Evolutionary conservation across 208 protist species (phyloP).

Genomic region (Ichthyophonus hoferi): DNA sequence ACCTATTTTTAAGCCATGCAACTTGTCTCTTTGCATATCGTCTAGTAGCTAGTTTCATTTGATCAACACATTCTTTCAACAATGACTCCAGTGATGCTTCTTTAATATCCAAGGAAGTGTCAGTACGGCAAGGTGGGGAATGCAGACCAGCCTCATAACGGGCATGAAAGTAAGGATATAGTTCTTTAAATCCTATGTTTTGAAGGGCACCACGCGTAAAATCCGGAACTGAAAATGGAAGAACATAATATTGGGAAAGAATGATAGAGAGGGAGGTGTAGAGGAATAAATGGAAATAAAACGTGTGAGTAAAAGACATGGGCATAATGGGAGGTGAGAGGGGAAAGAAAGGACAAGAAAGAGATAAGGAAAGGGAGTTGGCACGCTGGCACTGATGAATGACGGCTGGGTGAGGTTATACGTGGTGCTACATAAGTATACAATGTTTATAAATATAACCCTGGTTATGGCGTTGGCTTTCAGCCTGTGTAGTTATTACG

Average conservation of each 20-base stretch:
- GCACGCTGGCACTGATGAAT: too few relatives aligned
- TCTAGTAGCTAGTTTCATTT: conserved; percentile 14
- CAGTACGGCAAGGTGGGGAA: not conserved
- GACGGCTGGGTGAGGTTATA: too few relatives aligned
- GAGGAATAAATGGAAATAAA: not conserved
- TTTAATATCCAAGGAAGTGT: not conserved
- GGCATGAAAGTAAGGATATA: conserved; percentile 22
- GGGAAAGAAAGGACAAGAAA: not conserved
- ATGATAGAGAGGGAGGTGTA: too few relatives aligned
- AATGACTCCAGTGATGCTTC: not conserved
- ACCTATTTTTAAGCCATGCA: conserved; percentile 22
- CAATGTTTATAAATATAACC: too few relatives aligned
- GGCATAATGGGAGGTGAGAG: not conserved
- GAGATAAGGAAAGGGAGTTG: too few relatives aligned
- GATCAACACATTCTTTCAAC: not conserved
- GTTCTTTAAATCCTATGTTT: conserved; percentile 44
- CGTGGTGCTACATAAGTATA: too few relatives aligned
- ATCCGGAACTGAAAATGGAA: not conserved
- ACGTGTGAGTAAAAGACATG: not conserved
- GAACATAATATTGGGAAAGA: not conserved
- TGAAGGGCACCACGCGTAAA: conserved; percentile 30
- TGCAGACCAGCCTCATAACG: not conserved
- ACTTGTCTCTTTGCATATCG: conserved; percentile 7
- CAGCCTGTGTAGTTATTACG: too few relatives aligned
- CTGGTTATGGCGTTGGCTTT: too few relatives aligned